phyloP scores from a whole-genome alignment of 208 protist species.

The Leishmania martiniquensis region DNA sequence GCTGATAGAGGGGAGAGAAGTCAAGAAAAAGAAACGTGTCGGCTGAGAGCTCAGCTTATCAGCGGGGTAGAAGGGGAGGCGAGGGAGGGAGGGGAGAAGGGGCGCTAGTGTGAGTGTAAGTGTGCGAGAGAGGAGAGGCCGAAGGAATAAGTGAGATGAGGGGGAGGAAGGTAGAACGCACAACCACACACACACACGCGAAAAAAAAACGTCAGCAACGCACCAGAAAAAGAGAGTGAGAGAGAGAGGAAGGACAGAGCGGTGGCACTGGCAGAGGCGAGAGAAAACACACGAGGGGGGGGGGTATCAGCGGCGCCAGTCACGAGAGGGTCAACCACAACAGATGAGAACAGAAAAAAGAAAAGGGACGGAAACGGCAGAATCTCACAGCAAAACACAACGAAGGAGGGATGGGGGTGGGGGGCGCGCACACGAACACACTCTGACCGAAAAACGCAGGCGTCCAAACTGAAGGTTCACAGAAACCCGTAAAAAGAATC shows the following conservation, averaged over 20 bases:
- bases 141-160: constrained; percentile 1
- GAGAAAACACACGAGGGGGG: neutral
- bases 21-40: neutral
- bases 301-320: neutral
- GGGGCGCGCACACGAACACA: no score
- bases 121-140: constrained; percentile 8
- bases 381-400: neutral
- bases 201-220: constrained; percentile 3
- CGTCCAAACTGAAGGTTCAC: neutral
- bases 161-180: neutral
- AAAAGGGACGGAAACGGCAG: neutral
- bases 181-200: neutral
- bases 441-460: no score
- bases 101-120: constrained; percentile 6
- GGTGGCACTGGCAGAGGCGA: neutral
- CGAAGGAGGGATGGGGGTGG: no score
- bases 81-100: neutral
- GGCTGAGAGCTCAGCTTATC: constrained; percentile 5
- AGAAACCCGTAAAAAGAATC: neutral
- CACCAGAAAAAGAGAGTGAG: constrained; percentile 5
- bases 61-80: constrained; percentile 8
- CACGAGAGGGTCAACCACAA: neutral
- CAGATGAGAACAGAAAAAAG: neutral
- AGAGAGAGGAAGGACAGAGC: neutral
- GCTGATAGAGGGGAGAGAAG: neutral